These are phyloP conservation scores for Candida sp. DNA, from an alignment of 1,139 yeast genomes.

Conservation along the genomic window DNA sequence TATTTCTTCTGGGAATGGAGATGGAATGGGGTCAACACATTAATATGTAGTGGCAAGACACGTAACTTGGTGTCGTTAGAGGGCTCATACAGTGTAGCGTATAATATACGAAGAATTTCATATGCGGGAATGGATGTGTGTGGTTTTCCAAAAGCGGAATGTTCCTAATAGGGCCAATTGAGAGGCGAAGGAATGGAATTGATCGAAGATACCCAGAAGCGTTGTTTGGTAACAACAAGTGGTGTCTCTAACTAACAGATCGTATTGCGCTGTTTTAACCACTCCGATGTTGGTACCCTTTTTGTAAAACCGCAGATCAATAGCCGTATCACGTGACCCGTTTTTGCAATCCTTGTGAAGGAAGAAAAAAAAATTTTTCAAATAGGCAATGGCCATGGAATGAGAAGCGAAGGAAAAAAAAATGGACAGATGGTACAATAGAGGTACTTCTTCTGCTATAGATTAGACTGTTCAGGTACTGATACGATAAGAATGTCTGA, in stretches of 20 bases:
- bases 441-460: not conserved
- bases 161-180: no score
- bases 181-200: no score
- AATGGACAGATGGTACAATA: not conserved
- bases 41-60: no score
- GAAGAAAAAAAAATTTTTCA: constrained; percentile 1
- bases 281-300: not conserved
- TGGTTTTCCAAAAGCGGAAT: no score
- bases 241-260: no score
- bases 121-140: no score
- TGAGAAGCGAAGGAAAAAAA: constrained; percentile 1
- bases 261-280: not conserved
- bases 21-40: no score
- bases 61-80: no score
- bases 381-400: not conserved
- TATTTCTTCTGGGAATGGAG: not conserved
- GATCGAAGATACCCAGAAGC: no score
- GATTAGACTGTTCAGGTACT: not conserved
- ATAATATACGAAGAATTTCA: no score
- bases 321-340: not conserved
- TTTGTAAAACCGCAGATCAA: not conserved
- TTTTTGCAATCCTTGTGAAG: not conserved
- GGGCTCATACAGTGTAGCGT: no score
- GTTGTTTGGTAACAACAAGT: no score
- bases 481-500: constrained; percentile 43